Evolutionary conservation across 2,329 filamentous ascomycete genomes (phyloP), one percentile per base, ranked within the genome.

Genomic region (Sordariomycetes sp.): DNA sequence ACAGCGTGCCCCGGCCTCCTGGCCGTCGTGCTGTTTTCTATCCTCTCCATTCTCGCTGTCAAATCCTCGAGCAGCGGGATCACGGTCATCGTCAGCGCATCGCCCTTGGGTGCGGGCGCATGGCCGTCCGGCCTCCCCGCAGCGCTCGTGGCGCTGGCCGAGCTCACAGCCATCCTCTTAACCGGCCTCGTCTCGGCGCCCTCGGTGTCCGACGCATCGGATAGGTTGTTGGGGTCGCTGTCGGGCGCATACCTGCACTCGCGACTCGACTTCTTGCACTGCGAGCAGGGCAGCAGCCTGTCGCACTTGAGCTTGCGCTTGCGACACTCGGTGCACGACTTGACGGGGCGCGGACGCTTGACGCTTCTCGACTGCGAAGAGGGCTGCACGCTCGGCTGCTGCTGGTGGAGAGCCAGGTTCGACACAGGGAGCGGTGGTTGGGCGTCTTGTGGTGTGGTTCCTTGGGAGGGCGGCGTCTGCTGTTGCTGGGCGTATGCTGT

Each of bases 291-390:
- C 28, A 61, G 58, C n/a, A 64, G 57, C 29, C 72, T 63, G 48
- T 76, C 70, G 50, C 72, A 77, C 38, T 64, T 61, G 5, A 74
- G 53, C 48, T 73, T 76, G 44, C 72, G 63, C 48, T 73, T 73
- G 35, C 72, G 62, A 44, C 72, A 74, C 43, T 71, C 67, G 37
- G 66, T 66, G 47, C 70, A 74, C 4, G 68, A 72, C 47, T 73
- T 73, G 40, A 72, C 70, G 4, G 70, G 70, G 7, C 70, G 55
- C 3, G 68, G 67, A 21, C 70, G 59, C 46, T 72, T 72, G 33
- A 72, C 68, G 42, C 65, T 68, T 32, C 63, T 58, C 31, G 57
- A 49, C 8, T 55, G 57, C n/a, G 30, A 21, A 6, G 14, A 27
- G 49, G 53, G 40, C 21, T 39, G 44, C 14, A 41, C 37, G 3